phyloP scores from a whole-genome alignment of 2,329 filamentous ascomycete species.

The Colletotrichum caudatum region DNA sequence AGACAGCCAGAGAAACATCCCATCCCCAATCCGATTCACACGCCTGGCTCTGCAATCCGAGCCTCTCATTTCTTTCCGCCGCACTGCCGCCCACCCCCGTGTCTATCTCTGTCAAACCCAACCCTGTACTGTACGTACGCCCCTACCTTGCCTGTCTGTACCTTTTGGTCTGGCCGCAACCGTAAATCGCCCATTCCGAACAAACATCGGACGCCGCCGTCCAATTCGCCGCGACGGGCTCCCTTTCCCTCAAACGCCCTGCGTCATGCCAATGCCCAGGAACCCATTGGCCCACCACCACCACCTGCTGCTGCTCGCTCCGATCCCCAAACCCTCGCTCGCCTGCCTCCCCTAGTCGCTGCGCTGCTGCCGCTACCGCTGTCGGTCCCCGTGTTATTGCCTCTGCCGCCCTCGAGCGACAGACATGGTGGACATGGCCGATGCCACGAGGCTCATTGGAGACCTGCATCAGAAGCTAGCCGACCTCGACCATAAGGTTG shows the following conservation, averaged over 20 bases:
- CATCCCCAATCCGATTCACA: background rate
- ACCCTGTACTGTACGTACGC: conserved; percentile 8
- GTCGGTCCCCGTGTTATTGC: conserved; percentile 9
- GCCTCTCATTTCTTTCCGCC: conserved; percentile 44
- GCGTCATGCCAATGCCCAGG: conserved; percentile 41
- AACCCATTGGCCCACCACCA: conserved; percentile 40
- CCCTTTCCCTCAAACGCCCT: conserved; percentile 35
- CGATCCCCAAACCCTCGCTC: conserved; percentile 32
- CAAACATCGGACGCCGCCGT: conserved; percentile 40
- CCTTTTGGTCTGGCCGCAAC: conserved; percentile 36
- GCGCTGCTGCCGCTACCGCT: conserved; percentile 31
- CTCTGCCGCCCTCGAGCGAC: conserved; percentile 25
- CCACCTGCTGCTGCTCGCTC: conserved; percentile 18
- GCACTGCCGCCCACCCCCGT: conserved; percentile 42
- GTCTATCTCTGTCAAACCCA: conserved; percentile 10
- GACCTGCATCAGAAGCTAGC: conserved; percentile 66
- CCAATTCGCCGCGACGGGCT: conserved; percentile 38
- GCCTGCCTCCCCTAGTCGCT: conserved; percentile 30
- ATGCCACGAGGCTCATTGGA: conserved; percentile 61
- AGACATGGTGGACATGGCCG: conserved; percentile 55
- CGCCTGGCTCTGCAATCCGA: conserved; percentile 31
- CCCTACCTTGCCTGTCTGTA: conserved; percentile 14
- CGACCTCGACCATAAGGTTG: conserved; percentile 69
- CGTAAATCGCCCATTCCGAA: conserved; percentile 34
- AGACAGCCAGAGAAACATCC: conserved; percentile 20